These are phyloP conservation scores for Phaeotremella fagi DNA, from an alignment of 768 basidiomycete species.

Conservation along the genomic window DNA sequence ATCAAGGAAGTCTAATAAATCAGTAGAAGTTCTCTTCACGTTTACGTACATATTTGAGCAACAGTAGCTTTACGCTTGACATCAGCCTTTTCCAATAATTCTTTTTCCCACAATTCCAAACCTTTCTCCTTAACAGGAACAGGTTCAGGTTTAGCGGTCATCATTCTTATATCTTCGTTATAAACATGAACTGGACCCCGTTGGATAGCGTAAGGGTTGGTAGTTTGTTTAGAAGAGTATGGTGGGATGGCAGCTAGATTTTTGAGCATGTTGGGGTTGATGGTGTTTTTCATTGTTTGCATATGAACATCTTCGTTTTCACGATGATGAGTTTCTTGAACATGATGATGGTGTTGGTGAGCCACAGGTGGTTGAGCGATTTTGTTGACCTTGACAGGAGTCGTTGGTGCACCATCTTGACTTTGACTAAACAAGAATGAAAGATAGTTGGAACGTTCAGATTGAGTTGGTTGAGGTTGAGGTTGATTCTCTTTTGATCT, in stretches of 20 bases:
- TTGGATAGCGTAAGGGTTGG: slow-evolving; percentile 21
- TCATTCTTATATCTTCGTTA: slow-evolving; percentile 45
- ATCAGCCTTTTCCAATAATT: slow-evolving; percentile 76
- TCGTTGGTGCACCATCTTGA: slow-evolving; percentile 34
- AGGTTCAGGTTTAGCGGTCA: slow-evolving; percentile 37
- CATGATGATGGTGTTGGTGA: neutral
- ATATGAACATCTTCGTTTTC: slow-evolving; percentile 61
- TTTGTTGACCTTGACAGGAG: slow-evolving; percentile 42
- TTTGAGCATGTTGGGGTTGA: slow-evolving; percentile 42
- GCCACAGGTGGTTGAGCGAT: slow-evolving; percentile 16
- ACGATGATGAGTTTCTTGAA: neutral
- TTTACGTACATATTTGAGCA: slow-evolving; percentile 75
- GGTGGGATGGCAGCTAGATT: slow-evolving; percentile 26
- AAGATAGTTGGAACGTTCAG: slow-evolving; percentile 38
- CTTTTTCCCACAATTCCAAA: slow-evolving; percentile 71
- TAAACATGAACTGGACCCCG: slow-evolving; percentile 9
- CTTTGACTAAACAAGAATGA: slow-evolving; percentile 34
- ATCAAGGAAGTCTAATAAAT: slow-evolving; percentile 71
- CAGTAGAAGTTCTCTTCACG: neutral
- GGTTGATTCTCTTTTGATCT: slow-evolving; percentile 31
- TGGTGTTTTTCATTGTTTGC: slow-evolving; percentile 62
- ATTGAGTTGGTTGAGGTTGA: slow-evolving; percentile 1
- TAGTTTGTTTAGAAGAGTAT: slow-evolving; percentile 14
- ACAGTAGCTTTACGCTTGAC: slow-evolving; percentile 94
- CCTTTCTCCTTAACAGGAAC: slow-evolving; percentile 27